A percentile compares a stretch with the other conserved stretches of the same genome.
Conservation (phyloP, 1,139 yeast genomes). For the Arxiozyma bovina region DNA sequence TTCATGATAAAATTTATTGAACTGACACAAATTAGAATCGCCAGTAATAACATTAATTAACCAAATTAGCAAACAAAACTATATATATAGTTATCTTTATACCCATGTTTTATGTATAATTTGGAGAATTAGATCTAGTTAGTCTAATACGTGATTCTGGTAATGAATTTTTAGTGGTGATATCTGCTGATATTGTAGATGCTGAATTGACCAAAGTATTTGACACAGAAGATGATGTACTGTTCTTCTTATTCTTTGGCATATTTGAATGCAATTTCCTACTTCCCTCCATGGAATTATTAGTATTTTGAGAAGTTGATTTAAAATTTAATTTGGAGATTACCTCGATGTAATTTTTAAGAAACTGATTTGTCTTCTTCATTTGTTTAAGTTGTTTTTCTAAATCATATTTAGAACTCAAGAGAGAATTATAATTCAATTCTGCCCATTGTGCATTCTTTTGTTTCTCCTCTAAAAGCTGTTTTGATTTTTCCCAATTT, state of each 20-base stretch:
- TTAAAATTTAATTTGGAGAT: slow-evolving; percentile 8
- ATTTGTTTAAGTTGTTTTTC: slow-evolving; percentile 10
- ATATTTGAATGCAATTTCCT: not conserved
- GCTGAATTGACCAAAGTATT: not conserved
- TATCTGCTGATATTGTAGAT: not conserved
- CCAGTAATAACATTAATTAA: too few relatives aligned
- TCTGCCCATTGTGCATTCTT: slow-evolving; percentile 12
- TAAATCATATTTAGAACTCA: slow-evolving; percentile 5
- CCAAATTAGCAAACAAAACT: not conserved
- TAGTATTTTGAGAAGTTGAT: not conserved
- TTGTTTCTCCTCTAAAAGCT: slow-evolving; percentile 25
- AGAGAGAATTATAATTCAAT: slow-evolving; percentile 4
- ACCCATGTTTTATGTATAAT: slow-evolving; percentile 1
- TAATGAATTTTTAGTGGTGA: not conserved
- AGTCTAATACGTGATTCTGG: slow-evolving; percentile 1
- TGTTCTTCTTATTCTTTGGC: not conserved
- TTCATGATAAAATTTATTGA: not conserved
- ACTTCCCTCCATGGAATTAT: not conserved
- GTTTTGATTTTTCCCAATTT: slow-evolving; percentile 31
- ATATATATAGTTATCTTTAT: not conserved
- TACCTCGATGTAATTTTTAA: slow-evolving; percentile 17
- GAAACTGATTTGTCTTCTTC: slow-evolving; percentile 16
- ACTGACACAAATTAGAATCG: not conserved
- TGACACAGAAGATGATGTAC: not conserved
- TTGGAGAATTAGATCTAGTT: slow-evolving; percentile 5